These are phyloP conservation scores for Nemania sp. DNA, from an alignment of 2,329 filamentous ascomycete species.

Conservation along the genomic window DNA sequence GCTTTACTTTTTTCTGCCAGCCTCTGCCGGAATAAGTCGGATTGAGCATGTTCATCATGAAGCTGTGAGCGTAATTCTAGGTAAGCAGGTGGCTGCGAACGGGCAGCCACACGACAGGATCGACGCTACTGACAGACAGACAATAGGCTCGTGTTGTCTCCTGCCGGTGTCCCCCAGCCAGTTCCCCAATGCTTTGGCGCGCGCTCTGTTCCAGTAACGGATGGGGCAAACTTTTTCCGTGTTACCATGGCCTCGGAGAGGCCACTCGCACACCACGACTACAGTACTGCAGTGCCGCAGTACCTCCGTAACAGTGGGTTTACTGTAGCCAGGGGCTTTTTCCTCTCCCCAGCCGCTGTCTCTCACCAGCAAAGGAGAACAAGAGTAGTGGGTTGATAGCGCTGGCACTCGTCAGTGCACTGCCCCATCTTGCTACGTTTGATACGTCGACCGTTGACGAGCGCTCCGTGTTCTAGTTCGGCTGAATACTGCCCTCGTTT, in stretches of 20 bases:
- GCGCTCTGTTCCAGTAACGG: constrained; percentile 2
- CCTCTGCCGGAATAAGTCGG: constrained; percentile 15
- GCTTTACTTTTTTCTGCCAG: background rate
- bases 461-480: constrained; percentile 11
- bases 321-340: constrained; percentile 14
- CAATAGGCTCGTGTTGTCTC: background rate
- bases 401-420: background rate
- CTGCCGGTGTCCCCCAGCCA: constrained; percentile 13
- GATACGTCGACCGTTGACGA: background rate
- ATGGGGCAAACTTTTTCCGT: constrained; percentile 24
- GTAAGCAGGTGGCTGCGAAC: constrained; percentile 27
- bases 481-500: background rate
- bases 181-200: background rate
- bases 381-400: constrained; percentile 1
- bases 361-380: background rate
- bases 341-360: constrained; percentile 9
- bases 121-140: constrained; percentile 2
- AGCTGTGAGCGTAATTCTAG: constrained; percentile 1
- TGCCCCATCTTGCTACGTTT: background rate
- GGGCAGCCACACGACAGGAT: constrained; percentile 19
- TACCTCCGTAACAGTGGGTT: constrained; percentile 10
- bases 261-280: constrained; percentile 17
- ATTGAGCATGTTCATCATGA: constrained; percentile 4
- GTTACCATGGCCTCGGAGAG: constrained; percentile 22
- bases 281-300: constrained; percentile 2